Base-by-base conservation (phyloP, 2,329 filamentous ascomycete species). In the Neonectria ditissima region DNA sequence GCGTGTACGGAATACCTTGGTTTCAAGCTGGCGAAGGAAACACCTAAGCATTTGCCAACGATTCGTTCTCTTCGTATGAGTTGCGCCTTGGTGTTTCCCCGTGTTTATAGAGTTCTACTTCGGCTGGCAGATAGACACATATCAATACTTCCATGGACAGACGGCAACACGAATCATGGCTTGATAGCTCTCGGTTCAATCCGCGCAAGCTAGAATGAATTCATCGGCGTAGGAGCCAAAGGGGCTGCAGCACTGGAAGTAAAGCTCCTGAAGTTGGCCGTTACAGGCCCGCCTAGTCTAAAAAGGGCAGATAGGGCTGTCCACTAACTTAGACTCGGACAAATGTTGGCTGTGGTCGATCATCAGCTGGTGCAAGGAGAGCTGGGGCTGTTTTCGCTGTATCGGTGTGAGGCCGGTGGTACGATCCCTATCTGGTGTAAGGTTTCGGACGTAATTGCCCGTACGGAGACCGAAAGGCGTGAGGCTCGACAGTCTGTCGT, bases 401-500 rank as follows among this genome's bases (percentile, higher is more conserved):
- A 41, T 58, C 58, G 48, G 59, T 56, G 48, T 44, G 22, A 44
- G 47, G 18, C 16, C 6, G 26, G 59, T 65, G 55, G 55, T 63
- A 65, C 55, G 59, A 63, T 65, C 32, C 22, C 32, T 53, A 59
- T 50, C 30, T 47, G 11, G 43, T 41, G 50, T 55, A 45, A 45
- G 51, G 50, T 26, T 47, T 45, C 55, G 55, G 8, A 45, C 57
- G 16, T 58, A 32, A 4, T 32, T 44, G 50, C 39, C 52, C 22
- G 30, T 41, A 30, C 18, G n/a, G 8, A 30, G 16, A 18, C 44
- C 41, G 55, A 16, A 32, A 26, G 20, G 43, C 54, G 47, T 57
- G 52, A 64, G 56, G 65, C 50, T 48, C 59, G 57, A 45, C 48
- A 59, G 54, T 65, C 47, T 65, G 62, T 65, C 62, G 55, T 51